A percentile compares a stretch with the other conserved stretches of the same genome.
Evolutionary conservation across 192 early-diverging fungal species (phyloP).

Genomic region (Mortierella antarctica): DNA sequence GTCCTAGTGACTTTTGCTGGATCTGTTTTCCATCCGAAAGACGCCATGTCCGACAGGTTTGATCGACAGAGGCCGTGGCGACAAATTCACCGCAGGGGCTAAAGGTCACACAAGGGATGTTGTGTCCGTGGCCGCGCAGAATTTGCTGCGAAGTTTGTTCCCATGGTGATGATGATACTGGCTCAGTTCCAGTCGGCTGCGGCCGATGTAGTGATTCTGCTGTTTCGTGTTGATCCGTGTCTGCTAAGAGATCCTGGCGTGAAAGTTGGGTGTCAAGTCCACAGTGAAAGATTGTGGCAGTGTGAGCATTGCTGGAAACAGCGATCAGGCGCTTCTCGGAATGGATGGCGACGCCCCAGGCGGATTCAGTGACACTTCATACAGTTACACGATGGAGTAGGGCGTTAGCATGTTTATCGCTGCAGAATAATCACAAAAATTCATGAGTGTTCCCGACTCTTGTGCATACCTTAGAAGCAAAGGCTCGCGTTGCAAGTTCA

Average conservation of each 20-base stretch:
- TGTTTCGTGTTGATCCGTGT: not conserved
- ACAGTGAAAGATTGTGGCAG: constrained; percentile 58
- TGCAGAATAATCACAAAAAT: not conserved
- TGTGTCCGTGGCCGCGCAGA: constrained; percentile 67
- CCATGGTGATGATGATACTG: not conserved
- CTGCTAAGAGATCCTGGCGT: not conserved
- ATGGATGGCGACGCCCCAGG: constrained; percentile 73
- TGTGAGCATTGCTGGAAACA: constrained; percentile 62
- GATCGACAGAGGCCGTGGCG: constrained; percentile 66
- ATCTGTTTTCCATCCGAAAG: constrained; percentile 45
- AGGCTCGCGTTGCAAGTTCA: constrained; percentile 51
- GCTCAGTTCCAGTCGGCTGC: not conserved
- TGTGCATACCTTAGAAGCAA: constrained; percentile 53
- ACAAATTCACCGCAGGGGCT: constrained; percentile 64
- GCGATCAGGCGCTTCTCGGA: constrained; percentile 61
- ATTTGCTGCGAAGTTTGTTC: constrained; percentile 23
- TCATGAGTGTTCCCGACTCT: not conserved
- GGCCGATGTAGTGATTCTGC: too few relatives aligned
- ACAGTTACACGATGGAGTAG: not conserved
- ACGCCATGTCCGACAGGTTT: constrained; percentile 63
- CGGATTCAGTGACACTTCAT: constrained; percentile 51
- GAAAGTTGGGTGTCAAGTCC: constrained; percentile 29
- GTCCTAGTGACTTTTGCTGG: constrained; percentile 28
- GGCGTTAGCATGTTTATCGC: not conserved
- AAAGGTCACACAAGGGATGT: constrained; percentile 70